These are phyloP conservation scores for Zymoseptoria tritici DNA, from an alignment of 2,329 filamentous ascomycete genomes.

Conservation along the genomic window DNA sequence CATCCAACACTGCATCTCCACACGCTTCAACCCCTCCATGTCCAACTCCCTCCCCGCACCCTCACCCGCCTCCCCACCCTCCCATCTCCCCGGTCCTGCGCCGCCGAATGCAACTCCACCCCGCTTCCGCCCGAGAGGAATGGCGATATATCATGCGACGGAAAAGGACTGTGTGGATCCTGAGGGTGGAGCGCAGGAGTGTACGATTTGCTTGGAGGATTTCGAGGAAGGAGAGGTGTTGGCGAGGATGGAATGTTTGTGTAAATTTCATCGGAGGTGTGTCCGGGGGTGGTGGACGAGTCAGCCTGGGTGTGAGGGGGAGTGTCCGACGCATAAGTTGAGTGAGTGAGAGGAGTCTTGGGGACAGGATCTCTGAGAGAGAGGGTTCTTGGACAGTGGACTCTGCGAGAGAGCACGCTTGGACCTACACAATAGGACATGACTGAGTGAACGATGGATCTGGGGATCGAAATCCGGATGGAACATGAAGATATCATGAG, in stretches of 20 bases:
- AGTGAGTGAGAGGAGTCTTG: not conserved
- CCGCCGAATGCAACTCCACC: constrained; percentile 8
- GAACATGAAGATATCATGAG: too few species aligned
- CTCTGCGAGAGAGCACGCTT: too few species aligned
- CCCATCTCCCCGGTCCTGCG: constrained; percentile 4
- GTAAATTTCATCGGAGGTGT: constrained; percentile 56
- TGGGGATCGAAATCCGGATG: too few species aligned
- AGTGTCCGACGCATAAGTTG: not conserved
- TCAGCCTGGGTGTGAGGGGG: not conserved
- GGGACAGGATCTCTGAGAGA: too few species aligned
- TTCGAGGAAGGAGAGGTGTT: constrained; percentile 54
- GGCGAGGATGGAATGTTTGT: constrained; percentile 55
- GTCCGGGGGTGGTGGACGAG: constrained; percentile 51
- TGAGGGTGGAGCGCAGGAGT: constrained; percentile 48
- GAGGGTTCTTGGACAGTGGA: too few species aligned
- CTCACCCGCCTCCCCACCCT: constrained; percentile 7
- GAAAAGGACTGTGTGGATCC: constrained; percentile 56
- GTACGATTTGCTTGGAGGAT: constrained; percentile 59
- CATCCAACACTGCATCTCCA: constrained; percentile 31
- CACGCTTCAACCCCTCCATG: constrained; percentile 13
- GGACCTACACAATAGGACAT: too few species aligned
- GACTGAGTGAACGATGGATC: too few species aligned
- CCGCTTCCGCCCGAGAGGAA: constrained; percentile 32
- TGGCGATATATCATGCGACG: constrained; percentile 49
- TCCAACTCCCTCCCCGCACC: constrained; percentile 7